Evolutionary conservation across 768 basidiomycete genomes (phyloP), one percentile per base, ranked within the genome.

Genomic region (Coprinellus micaceus): DNA sequence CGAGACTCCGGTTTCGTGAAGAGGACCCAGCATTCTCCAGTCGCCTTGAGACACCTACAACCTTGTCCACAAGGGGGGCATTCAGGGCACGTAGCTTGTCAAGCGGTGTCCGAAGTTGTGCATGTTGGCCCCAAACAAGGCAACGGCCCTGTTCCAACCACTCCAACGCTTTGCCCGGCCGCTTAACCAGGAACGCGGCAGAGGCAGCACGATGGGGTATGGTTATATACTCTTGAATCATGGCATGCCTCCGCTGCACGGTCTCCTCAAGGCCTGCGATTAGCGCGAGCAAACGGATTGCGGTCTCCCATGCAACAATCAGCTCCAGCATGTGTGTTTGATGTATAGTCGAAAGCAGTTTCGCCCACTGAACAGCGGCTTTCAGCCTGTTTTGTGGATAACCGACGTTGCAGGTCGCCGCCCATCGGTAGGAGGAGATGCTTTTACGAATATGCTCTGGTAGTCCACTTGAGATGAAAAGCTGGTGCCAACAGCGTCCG

Each of bases 101-200:
- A 1, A 67, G 22, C 2, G 65, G 62, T 29, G 60, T 54, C 39
- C 66, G 56, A 10, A 65, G 52, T 63, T 55, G 7, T 61, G 58
- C 19, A 5, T 63, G 47, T 50, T 66, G 64, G 7, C 43, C 51
- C 65, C 65, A 66, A 5, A 66, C 57, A 24, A 66, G 40, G 2
- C 57, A 63, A 15, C 64, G 53, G 2, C 65, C 63, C 43, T 61
- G 53, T 28, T 58, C 52, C 15, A 58, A 43, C 52, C 51, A 58
- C 24, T 58, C 57, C 19, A 58, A 17, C 2, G 57, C 57, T 17
- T 52, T 58, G 3, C 66, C 54, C 7, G 62, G 50, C 4, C 67
- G 54, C 10, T 52, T 50, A 4, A 51, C 17, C 25, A 59, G 53
- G 29, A 68, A 64, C 3, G 69, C 70, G 24, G n/a, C n/a, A n/a